Evolutionary conservation across 805 yeast species (phyloP).

Genomic region (Metschnikowia drakensbergensis): DNA sequence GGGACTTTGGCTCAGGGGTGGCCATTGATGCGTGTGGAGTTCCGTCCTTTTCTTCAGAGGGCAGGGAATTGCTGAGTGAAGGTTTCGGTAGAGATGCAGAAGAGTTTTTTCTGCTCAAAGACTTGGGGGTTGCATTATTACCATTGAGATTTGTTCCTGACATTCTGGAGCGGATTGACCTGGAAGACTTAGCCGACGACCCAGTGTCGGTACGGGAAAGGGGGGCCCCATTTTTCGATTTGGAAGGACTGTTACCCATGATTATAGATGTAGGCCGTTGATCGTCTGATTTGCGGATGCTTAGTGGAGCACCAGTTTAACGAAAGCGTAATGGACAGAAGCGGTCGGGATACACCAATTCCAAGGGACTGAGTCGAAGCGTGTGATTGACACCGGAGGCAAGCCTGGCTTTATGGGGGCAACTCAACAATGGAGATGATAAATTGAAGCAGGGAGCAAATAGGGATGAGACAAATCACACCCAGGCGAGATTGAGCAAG

Average conservation of each 20-base stretch:
- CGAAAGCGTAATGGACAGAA: neutral
- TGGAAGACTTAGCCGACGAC: slow-evolving; percentile 44
- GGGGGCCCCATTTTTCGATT: slow-evolving; percentile 39
- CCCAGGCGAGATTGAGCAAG: neutral
- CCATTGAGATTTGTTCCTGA: slow-evolving; percentile 19
- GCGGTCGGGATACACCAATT: neutral
- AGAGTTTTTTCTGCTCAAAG: slow-evolving; percentile 30
- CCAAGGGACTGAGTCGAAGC: neutral
- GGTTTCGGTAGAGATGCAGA: slow-evolving; percentile 19
- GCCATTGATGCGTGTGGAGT: slow-evolving; percentile 41
- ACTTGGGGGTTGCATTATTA: slow-evolving; percentile 28
- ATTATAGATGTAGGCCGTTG: neutral
- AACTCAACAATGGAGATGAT: neutral
- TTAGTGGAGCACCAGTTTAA: neutral
- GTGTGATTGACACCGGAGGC: neutral
- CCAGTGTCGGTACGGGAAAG: slow-evolving; percentile 55
- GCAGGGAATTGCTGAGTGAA: slow-evolving; percentile 1
- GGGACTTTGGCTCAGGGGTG: slow-evolving; percentile 66
- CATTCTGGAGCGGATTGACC: slow-evolving; percentile 43
- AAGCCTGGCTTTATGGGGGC: neutral
- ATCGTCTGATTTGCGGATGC: neutral
- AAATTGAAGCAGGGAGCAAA: neutral
- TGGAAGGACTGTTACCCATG: slow-evolving; percentile 55
- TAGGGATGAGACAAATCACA: slow-evolving; percentile 1
- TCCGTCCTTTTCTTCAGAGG: slow-evolving; percentile 19